These are phyloP conservation scores for Xylaria polymorpha DNA, from an alignment of 2,329 filamentous ascomycete species.

Conservation along the genomic window DNA sequence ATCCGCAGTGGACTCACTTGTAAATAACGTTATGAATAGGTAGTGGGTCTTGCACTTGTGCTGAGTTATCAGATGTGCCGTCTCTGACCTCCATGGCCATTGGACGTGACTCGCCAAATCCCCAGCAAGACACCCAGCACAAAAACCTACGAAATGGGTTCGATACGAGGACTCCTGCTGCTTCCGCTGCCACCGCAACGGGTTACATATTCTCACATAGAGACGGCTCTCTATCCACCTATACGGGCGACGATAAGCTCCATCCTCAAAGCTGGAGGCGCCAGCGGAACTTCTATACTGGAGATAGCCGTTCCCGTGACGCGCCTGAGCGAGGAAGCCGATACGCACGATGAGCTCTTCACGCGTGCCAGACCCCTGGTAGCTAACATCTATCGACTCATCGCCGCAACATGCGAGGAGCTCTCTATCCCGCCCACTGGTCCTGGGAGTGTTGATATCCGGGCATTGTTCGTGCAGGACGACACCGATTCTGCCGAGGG, in stretches of 20 bases:
- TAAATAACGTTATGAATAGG: neutral
- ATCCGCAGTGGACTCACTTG: neutral
- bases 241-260: slow-evolving; percentile 4
- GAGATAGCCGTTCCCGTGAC: slow-evolving; percentile 18
- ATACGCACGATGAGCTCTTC: slow-evolving; percentile 1
- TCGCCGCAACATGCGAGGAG: slow-evolving; percentile 2
- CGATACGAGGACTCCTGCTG: slow-evolving; percentile 6
- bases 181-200: slow-evolving; percentile 8
- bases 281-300: neutral
- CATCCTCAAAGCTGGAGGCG: neutral
- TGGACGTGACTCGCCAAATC: too few relatives aligned
- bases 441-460: neutral
- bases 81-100: neutral
- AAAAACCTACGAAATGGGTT: neutral
- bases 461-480: slow-evolving; percentile 16
- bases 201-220: neutral
- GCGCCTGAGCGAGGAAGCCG: neutral
- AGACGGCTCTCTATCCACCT: slow-evolving; percentile 11
- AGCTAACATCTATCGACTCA: slow-evolving; percentile 11
- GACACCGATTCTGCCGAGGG: neutral
- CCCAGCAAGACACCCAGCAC: neutral
- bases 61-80: neutral
- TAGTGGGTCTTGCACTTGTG: neutral
- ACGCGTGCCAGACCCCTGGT: neutral
- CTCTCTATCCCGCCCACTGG: neutral